Evolutionary conservation across 768 basidiomycete genomes (phyloP), one percentile per base, ranked within the genome.

Genomic region (Xerocomus brunneocitrinus): DNA sequence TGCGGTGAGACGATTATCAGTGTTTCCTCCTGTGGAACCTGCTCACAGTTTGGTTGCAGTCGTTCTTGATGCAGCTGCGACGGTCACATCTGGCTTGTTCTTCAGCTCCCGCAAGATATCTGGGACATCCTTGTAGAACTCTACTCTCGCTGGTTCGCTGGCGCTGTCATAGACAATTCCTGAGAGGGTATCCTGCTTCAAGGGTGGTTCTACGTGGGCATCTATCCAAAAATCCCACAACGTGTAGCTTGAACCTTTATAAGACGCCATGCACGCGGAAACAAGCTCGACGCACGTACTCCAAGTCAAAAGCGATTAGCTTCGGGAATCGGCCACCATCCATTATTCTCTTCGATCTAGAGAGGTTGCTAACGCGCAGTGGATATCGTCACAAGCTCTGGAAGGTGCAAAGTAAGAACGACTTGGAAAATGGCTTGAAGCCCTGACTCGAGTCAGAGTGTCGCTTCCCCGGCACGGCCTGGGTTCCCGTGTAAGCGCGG

Each of bases 171-270:
- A 61, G 24, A 69, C 57, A 8, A 41, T 49, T 10, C 63, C 63
- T 13, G 63, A 60, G 31, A 22, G 22, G 5, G 40, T 73, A 24
- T 82, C 69, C 42, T 78, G 73, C 51, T 69, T 76, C 48, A 89
- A 68, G 7, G 86, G 82, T 30, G 78, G 80, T 41, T 76, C 71
- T 48, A 89, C 76, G 65, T 91, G 86, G 16, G 83, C 83, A 67
- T 94, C 91, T 49, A 93, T 85, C 91, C 90, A 92, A 14, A 92
- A 74, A 53, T 85, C 80, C 91, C 90, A 93, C 6, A 93, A 74
- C 0, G 91, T 93, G 66, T 88, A 92, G 64, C 90, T 91, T 56
- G 34, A 7, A 54, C 44, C 16, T 13, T 49, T 3, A n/a, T 59
- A 30, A 57, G 50, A 39, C 34, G 43, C 13, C 35, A 13, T 25